phyloP scores from a whole-genome alignment of 208 protist species.

The Tetramitus jugosus region DNA sequence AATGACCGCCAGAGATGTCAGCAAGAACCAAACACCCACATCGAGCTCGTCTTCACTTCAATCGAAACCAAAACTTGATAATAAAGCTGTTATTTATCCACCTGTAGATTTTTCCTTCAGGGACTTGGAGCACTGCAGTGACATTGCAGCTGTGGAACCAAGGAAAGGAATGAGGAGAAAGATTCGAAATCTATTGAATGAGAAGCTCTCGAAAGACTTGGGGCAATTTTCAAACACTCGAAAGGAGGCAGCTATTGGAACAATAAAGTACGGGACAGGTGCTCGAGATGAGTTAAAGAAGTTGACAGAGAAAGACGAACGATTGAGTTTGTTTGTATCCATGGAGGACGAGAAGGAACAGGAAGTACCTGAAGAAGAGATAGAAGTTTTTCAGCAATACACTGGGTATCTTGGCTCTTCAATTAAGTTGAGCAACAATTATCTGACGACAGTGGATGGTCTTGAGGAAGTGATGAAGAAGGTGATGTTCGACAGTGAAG shows the following conservation, averaged over 20 bases:
- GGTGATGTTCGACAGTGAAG: background rate
- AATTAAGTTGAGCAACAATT: conserved; percentile 1
- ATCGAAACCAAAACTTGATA: too few species aligned
- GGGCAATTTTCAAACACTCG: background rate
- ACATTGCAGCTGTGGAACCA: background rate
- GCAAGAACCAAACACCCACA: too few species aligned
- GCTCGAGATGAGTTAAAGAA: background rate
- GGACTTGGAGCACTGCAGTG: background rate
- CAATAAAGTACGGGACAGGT: background rate
- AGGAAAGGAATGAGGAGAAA: background rate
- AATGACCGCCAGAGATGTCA: too few species aligned
- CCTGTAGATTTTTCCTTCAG: background rate
- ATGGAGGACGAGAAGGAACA: background rate
- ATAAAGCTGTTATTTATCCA: too few species aligned
- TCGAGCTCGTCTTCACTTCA: too few species aligned
- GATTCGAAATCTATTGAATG: background rate
- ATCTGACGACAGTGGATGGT: background rate
- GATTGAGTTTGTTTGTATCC: background rate
- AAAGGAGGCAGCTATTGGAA: background rate
- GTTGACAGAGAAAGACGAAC: background rate
- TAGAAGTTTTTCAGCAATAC: background rate
- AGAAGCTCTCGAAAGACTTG: background rate
- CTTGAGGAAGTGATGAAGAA: background rate
- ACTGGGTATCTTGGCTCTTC: background rate
- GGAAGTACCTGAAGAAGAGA: background rate